Conservation (phyloP, 441 rosid genomes). For the Gossypium davidsonii region DNA sequence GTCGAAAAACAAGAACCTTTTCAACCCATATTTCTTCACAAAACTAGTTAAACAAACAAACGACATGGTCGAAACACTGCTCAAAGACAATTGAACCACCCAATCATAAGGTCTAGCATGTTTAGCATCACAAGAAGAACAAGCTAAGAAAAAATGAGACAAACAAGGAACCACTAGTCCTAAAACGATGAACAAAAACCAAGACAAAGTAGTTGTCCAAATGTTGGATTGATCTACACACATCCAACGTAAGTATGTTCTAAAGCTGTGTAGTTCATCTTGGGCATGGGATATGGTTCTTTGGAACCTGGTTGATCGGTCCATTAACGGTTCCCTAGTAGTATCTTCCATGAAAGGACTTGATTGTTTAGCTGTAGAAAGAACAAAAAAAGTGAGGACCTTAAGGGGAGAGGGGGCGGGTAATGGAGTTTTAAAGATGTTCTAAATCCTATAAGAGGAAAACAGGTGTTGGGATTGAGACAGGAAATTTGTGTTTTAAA, state of each 20-base stretch:
- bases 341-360: conserved; percentile 12
- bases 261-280: conserved; percentile 72
- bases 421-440: background rate
- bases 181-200: conserved; percentile 65
- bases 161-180: conserved; percentile 52
- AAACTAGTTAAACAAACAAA: conserved; percentile 64
- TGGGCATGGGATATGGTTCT: conserved; percentile 52
- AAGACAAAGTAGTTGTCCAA: conserved; percentile 50
- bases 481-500: background rate
- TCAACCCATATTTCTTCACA: conserved; percentile 59
- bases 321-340: conserved; percentile 25
- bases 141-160: conserved; percentile 76
- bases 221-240: conserved; percentile 73
- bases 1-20: conserved; percentile 76
- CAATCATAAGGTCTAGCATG: conserved; percentile 66
- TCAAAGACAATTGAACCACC: conserved; percentile 72
- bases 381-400: background rate
- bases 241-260: conserved; percentile 75
- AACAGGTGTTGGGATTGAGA: background rate
- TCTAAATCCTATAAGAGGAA: no score
- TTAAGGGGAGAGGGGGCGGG: background rate
- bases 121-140: conserved; percentile 56
- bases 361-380: background rate
- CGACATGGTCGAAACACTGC: conserved; percentile 58
- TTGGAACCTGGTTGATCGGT: conserved; percentile 24